Conservation (phyloP, 306 rosid species). For the Trichosanthes truncata region DNA sequence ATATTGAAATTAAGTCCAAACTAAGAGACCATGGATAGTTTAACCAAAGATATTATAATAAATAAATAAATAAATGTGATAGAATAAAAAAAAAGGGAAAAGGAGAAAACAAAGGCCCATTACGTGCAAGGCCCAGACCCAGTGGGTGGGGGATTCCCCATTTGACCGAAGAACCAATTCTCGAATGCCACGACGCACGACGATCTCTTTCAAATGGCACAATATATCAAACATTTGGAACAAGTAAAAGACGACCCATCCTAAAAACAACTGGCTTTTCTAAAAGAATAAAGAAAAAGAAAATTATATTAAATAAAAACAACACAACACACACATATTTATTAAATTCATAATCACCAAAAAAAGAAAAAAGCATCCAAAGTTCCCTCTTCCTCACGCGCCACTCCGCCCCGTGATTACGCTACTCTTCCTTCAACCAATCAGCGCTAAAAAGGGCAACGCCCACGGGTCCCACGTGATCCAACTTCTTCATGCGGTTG, state of each 20-base stretch:
- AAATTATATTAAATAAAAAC: neutral
- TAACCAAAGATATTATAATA: too few relatives aligned
- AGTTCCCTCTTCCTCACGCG: constrained; percentile 19
- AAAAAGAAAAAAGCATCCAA: neutral
- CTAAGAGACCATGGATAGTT: too few relatives aligned
- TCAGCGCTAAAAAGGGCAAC: constrained; percentile 18
- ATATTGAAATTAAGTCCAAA: too few relatives aligned
- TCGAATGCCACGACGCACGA: neutral
- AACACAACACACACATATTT: neutral
- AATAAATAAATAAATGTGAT: neutral
- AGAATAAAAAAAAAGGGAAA: neutral
- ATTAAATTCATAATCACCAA: neutral
- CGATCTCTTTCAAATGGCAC: constrained; percentile 1
- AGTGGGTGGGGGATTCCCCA: neutral
- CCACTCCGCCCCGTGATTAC: neutral
- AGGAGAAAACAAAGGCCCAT: neutral
- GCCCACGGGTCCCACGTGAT: constrained; percentile 26
- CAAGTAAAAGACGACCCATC: constrained; percentile 13
- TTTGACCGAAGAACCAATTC: constrained; percentile 3
- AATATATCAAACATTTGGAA: constrained; percentile 2
- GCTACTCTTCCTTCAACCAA: neutral
- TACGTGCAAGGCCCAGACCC: neutral
- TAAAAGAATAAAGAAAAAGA: neutral
- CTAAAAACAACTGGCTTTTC: constrained; percentile 1
- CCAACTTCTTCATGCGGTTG: neutral